Base-by-base conservation (phyloP, 257 asterid genomes). In the Schizonepeta tenuifolia region DNA sequence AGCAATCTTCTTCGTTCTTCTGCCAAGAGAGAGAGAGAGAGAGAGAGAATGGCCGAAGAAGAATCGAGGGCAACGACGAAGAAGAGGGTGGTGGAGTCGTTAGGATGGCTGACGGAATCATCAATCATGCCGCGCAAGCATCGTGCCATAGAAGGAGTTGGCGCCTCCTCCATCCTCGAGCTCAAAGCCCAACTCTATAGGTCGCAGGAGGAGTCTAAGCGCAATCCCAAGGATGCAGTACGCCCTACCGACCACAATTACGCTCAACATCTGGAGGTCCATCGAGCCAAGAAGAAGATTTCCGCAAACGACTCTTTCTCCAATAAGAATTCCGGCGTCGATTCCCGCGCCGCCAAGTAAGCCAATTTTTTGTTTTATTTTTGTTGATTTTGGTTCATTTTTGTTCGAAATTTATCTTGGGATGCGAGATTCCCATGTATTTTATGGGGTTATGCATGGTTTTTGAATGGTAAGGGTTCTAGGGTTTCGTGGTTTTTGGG, bases 21-120 rank as follows among this genome's bases (percentile, higher is more conserved):
- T 44, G 28, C 65, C 12, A 9, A 36, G 2, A 36, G 41, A 36
- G 38, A 44, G 49, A 36, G 75, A 44, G 65, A 53, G 67, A 49
- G 61, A 40, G 62, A 50, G 84, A 79, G 13, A 61, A 88, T 85
- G 84, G 87, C 65, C 15, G 88, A 70, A 15, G 86, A 79, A 22
- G 79, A 62, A 41, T 15, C 77, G 65, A 80, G 74, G 80, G 22
- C 55, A n/a, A 38, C 73, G 73, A 22, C 83, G 80, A 81, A 76
- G 86, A 89, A 84, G 87, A 76, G 96, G 81, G 83, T 54, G 75
- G 92, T 88, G 74, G 97, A 91, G 46, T 94, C 99, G 21, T 76
- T 91, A 70, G 99, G 99, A 91, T 94, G 99, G 99, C 82, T 94
- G 72, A 91, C 99, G 81, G 99, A 94, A 85, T 91, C 99, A 21